A percentile compares a stretch with the other conserved stretches of the same genome.
Conservation (phyloP, 1,284 basidiomycete species). For the Cryptococcus deneoformans region DNA sequence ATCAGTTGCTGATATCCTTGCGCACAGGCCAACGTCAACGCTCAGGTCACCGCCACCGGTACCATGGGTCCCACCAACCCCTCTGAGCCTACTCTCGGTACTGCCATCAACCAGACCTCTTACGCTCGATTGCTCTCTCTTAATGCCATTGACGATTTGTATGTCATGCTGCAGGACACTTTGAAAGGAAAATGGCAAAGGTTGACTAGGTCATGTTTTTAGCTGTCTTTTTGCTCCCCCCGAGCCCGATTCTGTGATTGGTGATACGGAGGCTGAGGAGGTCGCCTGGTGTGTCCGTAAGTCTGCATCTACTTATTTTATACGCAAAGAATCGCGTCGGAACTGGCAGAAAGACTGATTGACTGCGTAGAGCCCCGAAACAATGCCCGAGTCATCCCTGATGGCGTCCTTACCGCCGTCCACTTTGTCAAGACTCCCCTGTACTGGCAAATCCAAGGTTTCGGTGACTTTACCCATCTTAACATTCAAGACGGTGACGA, state of each 20-base stretch:
- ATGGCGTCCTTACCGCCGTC: constrained; percentile 52
- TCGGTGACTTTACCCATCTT: constrained; percentile 52
- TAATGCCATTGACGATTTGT: constrained; percentile 49
- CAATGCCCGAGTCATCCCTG: constrained; percentile 54
- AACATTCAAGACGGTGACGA: constrained; percentile 50
- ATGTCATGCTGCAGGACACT: constrained; percentile 9
- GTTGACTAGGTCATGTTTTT: neutral
- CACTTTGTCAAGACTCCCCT: constrained; percentile 55
- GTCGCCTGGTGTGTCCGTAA: constrained; percentile 57
- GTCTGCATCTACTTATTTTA: constrained; percentile 4
- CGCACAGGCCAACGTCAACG: constrained; percentile 23
- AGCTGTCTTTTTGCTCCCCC: constrained; percentile 55
- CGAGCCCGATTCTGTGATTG: constrained; percentile 49
- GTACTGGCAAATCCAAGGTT: constrained; percentile 54
- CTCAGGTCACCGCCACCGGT: constrained; percentile 44
- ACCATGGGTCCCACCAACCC: constrained; percentile 47
- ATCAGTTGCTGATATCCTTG: neutral
- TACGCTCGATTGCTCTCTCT: constrained; percentile 44
- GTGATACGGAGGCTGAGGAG: constrained; percentile 54
- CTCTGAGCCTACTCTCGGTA: constrained; percentile 33
- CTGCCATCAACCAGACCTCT: constrained; percentile 48
- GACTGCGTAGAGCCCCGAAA: constrained; percentile 49
- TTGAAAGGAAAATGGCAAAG: neutral
- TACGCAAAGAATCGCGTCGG: too few relatives aligned
- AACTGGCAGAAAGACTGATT: neutral